Base-by-base conservation (phyloP, 2,329 filamentous ascomycete genomes). In the Graphiopsis chlorocephala region DNA sequence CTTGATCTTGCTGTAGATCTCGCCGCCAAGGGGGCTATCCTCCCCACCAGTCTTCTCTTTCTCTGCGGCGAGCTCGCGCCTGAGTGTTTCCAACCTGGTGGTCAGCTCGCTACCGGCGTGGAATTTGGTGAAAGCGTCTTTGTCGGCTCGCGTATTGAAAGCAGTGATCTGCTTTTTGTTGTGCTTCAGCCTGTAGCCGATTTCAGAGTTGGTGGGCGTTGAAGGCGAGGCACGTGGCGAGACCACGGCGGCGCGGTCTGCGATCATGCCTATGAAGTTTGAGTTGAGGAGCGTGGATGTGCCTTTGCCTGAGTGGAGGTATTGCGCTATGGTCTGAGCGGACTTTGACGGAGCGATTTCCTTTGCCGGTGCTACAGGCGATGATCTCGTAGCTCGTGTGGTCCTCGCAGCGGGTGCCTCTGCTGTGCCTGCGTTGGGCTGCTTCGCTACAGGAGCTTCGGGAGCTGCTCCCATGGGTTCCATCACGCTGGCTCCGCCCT, bases 221-320 rank as follows among this genome's bases (percentile, higher is more conserved):
- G 48, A 28, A 10, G 48, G 31, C 14, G 47, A n/a, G 33, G 4
- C 10, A 15, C 33, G 31, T 0, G 60, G 60, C 3, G 60, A 42
- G 11, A 71, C 57, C 15, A 67, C 52, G 61, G 65, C 68, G 60
- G 71, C 52, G 52, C 70, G 71, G 53, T 74, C 72, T 26, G 68
- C 62, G 10, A 74, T 61, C n/a, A 73, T 68, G 45, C 70, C 71
- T 23, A 66, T 60, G 53, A 68, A 69, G 66, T 72, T 71, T n/a
- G 53, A 60, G 42, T 61, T 67, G 17, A 70, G 67, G 28, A 74
- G 72, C 25, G 69, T 73, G 10, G 72, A 68, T n/a, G 68, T 64
- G 20, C 67, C 65, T 25, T 64, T 63, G 58, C 69, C 70, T 11
- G 68, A 58, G 52, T 67, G 55, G 20, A 72, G 63, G 45, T 57